phyloP scores from a whole-genome alignment of 2,329 filamentous ascomycete species.

The Aaosphaeria arxii region DNA sequence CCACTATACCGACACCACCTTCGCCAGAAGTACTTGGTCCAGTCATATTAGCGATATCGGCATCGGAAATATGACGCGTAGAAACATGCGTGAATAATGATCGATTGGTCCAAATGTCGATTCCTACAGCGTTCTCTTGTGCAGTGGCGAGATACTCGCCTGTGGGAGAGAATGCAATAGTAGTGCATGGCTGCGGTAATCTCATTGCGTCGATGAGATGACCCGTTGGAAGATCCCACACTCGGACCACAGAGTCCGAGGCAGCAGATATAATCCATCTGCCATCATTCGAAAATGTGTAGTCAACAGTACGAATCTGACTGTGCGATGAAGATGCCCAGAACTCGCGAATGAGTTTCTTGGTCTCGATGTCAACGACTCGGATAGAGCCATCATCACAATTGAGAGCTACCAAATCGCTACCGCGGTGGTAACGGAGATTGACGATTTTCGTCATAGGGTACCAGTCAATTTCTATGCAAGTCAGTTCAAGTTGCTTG shows the following conservation, averaged over 20 bases:
- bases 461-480: slow-evolving; percentile 72
- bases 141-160: slow-evolving; percentile 94
- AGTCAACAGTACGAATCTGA: slow-evolving; percentile 36
- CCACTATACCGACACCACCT: slow-evolving; percentile 70
- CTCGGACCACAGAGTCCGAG: slow-evolving; percentile 72
- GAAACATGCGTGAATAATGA: slow-evolving; percentile 86
- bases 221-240: slow-evolving; percentile 95
- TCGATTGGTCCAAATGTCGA: slow-evolving; percentile 96
- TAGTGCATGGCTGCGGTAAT: slow-evolving; percentile 73
- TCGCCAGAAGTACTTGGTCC: slow-evolving; percentile 80
- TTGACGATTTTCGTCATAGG: slow-evolving; percentile 72
- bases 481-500: no score
- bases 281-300: slow-evolving; percentile 80
- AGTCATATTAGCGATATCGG: slow-evolving; percentile 63
- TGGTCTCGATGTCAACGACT: slow-evolving; percentile 86
- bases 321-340: slow-evolving; percentile 60
- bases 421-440: slow-evolving; percentile 77
- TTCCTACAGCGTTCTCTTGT: slow-evolving; percentile 75
- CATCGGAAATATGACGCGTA: slow-evolving; percentile 78
- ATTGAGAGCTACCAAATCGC: slow-evolving; percentile 81
- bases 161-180: slow-evolving; percentile 81
- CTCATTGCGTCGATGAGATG: slow-evolving; percentile 92
- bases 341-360: slow-evolving; percentile 86
- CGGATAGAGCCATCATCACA: slow-evolving; percentile 88
- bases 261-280: slow-evolving; percentile 90